Evolutionary conservation across 2,329 filamentous ascomycete species (phyloP).

Genomic region (Sclerotiophoma versabilis): DNA sequence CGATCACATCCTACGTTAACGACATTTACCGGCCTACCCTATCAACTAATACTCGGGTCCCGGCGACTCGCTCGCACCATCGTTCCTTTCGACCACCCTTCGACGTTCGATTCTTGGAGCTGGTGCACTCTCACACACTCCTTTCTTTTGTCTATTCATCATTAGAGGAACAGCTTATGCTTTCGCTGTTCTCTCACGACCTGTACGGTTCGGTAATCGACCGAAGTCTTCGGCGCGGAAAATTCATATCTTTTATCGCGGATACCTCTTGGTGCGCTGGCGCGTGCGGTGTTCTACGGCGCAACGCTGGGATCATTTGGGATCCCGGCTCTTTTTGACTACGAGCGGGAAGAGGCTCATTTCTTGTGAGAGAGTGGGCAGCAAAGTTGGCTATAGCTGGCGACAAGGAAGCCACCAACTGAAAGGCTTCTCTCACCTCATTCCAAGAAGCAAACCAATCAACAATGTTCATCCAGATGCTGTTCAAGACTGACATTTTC

Average conservation of each 20-base stretch:
- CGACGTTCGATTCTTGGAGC: constrained; percentile 17
- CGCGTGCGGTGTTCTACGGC: constrained; percentile 28
- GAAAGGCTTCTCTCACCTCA: background rate
- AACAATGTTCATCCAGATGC: constrained; percentile 9
- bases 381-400: background rate
- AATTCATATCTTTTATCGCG: constrained; percentile 34
- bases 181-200: constrained; percentile 37
- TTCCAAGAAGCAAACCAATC: constrained; percentile 4
- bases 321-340: constrained; percentile 3
- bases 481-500: too few species aligned
- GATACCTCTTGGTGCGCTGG: constrained; percentile 37
- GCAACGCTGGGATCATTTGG: constrained; percentile 1
- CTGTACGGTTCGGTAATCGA: constrained; percentile 26
- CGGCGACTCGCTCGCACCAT: constrained; percentile 45
- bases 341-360: background rate
- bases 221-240: constrained; percentile 29
- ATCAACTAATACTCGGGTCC: constrained; percentile 43
- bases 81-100: constrained; percentile 26
- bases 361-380: background rate
- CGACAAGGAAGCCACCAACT: constrained; percentile 9
- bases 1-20: constrained; percentile 18
- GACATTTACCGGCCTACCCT: constrained; percentile 13
- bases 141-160: constrained; percentile 36
- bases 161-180: constrained; percentile 35
- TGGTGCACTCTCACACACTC: constrained; percentile 13